phyloP scores from a whole-genome alignment of 2,329 filamentous ascomycete species.

The Metarhizium album region DNA sequence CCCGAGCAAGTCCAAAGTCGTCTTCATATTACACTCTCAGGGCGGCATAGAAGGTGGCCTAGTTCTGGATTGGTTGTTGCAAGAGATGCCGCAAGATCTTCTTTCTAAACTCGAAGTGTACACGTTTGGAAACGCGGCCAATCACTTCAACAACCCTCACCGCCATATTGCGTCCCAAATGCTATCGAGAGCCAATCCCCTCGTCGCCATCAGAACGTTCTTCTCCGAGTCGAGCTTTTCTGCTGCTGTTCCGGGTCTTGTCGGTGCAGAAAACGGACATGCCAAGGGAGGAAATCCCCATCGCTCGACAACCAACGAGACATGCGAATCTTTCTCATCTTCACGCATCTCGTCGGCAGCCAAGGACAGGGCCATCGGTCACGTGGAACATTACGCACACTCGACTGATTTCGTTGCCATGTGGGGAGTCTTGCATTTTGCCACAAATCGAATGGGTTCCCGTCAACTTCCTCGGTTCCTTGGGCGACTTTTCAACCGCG shows the following conservation, averaged over 20 bases:
- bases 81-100: constrained; percentile 56
- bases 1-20: constrained; percentile 51
- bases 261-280: constrained; percentile 10
- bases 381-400: constrained; percentile 76
- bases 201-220: constrained; percentile 21
- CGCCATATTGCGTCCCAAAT: constrained; percentile 36
- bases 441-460: constrained; percentile 29
- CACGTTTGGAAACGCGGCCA: constrained; percentile 69
- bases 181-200: constrained; percentile 21
- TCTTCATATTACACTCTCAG: constrained; percentile 68
- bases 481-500: constrained; percentile 48
- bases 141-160: constrained; percentile 72
- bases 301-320: constrained; percentile 12
- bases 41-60: constrained; percentile 65
- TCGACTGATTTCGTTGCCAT: constrained; percentile 61
- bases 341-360: constrained; percentile 26
- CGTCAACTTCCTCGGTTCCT: constrained; percentile 48
- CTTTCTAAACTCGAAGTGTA: constrained; percentile 63
- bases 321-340: constrained; percentile 17
- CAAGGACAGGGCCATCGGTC: constrained; percentile 44
- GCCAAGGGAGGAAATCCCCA: constrained; percentile 8
- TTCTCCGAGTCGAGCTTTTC: constrained; percentile 26
- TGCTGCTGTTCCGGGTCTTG: constrained; percentile 11
- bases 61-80: constrained; percentile 66
- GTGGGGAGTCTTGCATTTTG: constrained; percentile 65